Evolutionary conservation across 148 eudicot genomes (phyloP), one percentile per base, ranked within the genome.

Genomic region (Drosera capensis): DNA sequence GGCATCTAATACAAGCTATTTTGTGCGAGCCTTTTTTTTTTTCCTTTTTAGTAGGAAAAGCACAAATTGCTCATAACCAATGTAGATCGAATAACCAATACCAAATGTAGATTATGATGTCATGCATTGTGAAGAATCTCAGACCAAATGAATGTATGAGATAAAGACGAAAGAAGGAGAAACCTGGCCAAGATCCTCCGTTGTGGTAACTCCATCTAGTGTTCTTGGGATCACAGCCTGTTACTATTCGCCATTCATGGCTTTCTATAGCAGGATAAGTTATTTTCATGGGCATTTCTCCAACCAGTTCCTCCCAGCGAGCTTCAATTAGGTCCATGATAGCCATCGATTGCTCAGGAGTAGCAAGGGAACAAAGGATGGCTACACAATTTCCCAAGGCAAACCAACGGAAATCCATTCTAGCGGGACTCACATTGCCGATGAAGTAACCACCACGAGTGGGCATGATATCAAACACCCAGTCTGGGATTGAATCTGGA

Each of bases 201-300:
- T 79, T 79, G 29, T 79, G 86, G 51, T 75, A 79, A 46, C 86
- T 79, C 86, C 81, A 79, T 28, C 76, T 66, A n/a, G 75, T 71
- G 46, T 79, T 79, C 65, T 75, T 75, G 23, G 81, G 75, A 51
- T 79, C 86, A 56, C 62, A 79, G 21, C 86, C 86, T 18, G 81
- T 74, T 34, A 75, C 64, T 36, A 64, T 69, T 47, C 59, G 62
- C 81, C 86, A 74, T 14, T 75, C 67, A 25, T 79, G 68, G 22
- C 69, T 65, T 20, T 69, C 81, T 26, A 79, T 51, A 7, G 78
- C 86, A 1, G 86, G 78, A 43, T 79, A 79, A 30, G 55, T 37
- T 23, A 79, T 65, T 55, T 78, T 78, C 25, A 75, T 40, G 13
- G 86, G 86, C 86, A 79, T 79, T 43, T 74, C 75, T 17, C 81